A percentile compares a stretch with the other conserved stretches of the same genome.
phyloP scores from a whole-genome alignment of 2,329 filamentous ascomycete genomes.

The Xylariaceae sp. region DNA sequence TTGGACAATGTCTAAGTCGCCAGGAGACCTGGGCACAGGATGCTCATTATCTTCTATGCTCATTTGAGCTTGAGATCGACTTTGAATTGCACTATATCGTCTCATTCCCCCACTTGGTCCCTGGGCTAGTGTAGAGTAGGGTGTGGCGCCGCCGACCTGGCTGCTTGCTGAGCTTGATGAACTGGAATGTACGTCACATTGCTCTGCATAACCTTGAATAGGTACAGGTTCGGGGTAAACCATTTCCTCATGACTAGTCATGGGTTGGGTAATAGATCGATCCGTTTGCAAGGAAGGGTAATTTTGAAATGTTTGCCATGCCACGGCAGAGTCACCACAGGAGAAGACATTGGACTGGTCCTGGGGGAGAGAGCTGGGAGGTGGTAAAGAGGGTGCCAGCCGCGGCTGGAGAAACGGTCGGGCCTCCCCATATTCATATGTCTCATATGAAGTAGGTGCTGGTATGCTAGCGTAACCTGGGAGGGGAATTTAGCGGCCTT shows the following conservation, averaged over 20 bases:
- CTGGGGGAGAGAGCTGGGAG: constrained; percentile 26
- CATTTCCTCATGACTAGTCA: constrained; percentile 37
- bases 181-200: constrained; percentile 20
- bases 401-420: constrained; percentile 25
- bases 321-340: constrained; percentile 27
- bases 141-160: constrained; percentile 18
- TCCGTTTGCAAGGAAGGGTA: constrained; percentile 37
- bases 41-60: constrained; percentile 18
- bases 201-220: constrained; percentile 24
- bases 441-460: constrained; percentile 23
- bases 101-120: constrained; percentile 12
- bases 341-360: constrained; percentile 27
- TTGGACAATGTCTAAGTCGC: constrained; percentile 33
- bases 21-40: constrained; percentile 16
- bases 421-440: constrained; percentile 23
- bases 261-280: constrained; percentile 27
- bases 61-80: too few relatives aligned
- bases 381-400: constrained; percentile 18
- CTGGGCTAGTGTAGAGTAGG: constrained; percentile 15
- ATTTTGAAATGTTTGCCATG: constrained; percentile 30
- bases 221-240: constrained; percentile 34
- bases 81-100: constrained; percentile 19
- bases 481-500: constrained; percentile 23
- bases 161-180: constrained; percentile 20
- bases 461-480: constrained; percentile 28